Evolutionary conservation across 148 eudicot species (phyloP).

Genomic region (Vaccinium vitisidaea): DNA sequence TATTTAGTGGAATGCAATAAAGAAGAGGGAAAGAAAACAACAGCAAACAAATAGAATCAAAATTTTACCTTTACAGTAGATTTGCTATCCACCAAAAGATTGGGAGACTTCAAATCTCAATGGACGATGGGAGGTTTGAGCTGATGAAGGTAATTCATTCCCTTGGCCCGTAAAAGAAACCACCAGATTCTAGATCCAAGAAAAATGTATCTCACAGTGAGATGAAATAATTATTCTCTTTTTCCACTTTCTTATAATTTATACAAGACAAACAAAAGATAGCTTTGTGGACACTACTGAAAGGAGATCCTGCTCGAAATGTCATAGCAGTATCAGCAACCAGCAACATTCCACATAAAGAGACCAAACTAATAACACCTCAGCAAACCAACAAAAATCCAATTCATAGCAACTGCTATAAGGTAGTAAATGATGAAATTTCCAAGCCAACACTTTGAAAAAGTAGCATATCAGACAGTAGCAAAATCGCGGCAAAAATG

Average conservation of each 20-base stretch:
- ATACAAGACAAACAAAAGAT: background rate
- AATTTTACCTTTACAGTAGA: conserved; percentile 40
- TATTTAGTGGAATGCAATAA: background rate
- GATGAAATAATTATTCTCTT: background rate
- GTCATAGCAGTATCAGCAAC: no score
- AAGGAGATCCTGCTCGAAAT: no score
- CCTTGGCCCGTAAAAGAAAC: conserved; percentile 42
- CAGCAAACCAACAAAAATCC: no score
- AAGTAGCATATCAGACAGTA: no score
- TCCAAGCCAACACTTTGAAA: no score
- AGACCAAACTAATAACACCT: no score
- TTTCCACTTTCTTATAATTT: background rate
- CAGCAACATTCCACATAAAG: no score
- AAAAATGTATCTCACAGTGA: background rate
- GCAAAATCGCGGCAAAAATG: no score
- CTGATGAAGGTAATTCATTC: conserved; percentile 40
- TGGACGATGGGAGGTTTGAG: conserved; percentile 37
- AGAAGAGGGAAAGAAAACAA: background rate
- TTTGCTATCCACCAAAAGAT: conserved; percentile 44
- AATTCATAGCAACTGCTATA: no score
- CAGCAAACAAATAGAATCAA: background rate
- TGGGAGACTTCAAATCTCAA: conserved; percentile 44
- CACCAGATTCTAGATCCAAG: conserved; percentile 12
- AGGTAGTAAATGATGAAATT: no score
- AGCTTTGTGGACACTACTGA: background rate